phyloP scores from a whole-genome alignment of 139 green algal genomes.

The Coelastrella sp. region DNA sequence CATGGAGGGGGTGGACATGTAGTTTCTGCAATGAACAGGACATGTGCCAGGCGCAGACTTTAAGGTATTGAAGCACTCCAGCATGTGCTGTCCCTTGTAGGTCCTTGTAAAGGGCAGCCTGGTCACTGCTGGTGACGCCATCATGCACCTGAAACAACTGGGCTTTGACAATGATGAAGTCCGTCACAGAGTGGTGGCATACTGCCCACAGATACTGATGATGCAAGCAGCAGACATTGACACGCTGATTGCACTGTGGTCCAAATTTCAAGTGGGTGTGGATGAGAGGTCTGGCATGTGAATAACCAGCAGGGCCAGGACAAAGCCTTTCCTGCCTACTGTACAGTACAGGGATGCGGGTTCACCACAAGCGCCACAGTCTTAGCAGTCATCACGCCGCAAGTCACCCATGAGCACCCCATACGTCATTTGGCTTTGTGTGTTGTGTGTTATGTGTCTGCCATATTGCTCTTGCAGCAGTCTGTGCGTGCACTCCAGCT shows the following conservation, averaged over 20 bases:
- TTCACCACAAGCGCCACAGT: not conserved
- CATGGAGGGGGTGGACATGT: too few species aligned
- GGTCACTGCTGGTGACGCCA: slow-evolving; percentile 16
- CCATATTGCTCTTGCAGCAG: too few species aligned
- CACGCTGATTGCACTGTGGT: slow-evolving; percentile 38
- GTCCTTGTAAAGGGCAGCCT: not conserved
- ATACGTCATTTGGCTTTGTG: too few species aligned
- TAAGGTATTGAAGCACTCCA: too few species aligned
- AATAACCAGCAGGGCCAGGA: not conserved
- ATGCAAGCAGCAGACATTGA: slow-evolving; percentile 28
- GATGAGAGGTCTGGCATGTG: slow-evolving; percentile 43
- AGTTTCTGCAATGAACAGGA: too few species aligned
- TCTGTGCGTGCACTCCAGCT: too few species aligned
- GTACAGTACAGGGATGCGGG: too few species aligned
- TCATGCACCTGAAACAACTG: slow-evolving; percentile 31
- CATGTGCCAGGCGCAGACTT: too few species aligned
- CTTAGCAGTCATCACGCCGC: too few species aligned
- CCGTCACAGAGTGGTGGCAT: slow-evolving; percentile 46
- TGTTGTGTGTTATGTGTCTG: too few species aligned
- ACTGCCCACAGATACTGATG: slow-evolving; percentile 37
- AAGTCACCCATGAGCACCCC: too few species aligned
- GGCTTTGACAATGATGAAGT: slow-evolving; percentile 49
- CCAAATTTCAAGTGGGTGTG: slow-evolving; percentile 39
- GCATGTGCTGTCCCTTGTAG: not conserved
- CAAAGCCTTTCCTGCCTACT: not conserved